Conservation (phyloP, 768 basidiomycete species). For the Hypsizygus marmoreus region DNA sequence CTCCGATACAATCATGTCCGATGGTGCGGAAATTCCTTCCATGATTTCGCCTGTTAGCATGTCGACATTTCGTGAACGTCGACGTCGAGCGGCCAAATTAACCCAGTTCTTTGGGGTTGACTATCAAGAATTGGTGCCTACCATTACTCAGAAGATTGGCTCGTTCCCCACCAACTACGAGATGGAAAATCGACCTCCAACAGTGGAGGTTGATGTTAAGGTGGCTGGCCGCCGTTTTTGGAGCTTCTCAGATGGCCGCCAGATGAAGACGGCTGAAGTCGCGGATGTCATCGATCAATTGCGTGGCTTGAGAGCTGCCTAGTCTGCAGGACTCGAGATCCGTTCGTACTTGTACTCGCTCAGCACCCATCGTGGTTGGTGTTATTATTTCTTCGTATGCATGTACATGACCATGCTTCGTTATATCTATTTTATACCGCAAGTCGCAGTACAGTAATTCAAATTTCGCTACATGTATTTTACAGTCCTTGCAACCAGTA, state of each 20-base stretch:
- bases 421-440: too few relatives aligned
- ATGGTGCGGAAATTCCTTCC: conserved; percentile 1
- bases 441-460: too few relatives aligned
- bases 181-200: background rate
- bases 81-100: conserved; percentile 55
- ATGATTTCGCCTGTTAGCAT: background rate
- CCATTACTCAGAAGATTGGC: conserved; percentile 14
- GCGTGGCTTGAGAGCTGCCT: conserved; percentile 39
- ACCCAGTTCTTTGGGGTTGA: conserved; percentile 60
- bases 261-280: conserved; percentile 37
- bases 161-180: background rate
- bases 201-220: conserved; percentile 39
- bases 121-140: conserved; percentile 43
- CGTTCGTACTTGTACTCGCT: too few relatives aligned
- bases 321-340: too few relatives aligned
- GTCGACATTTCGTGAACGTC: conserved; percentile 15
- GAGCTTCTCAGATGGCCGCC: conserved; percentile 34
- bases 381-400: too few relatives aligned
- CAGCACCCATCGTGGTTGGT: too few relatives aligned
- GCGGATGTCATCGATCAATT: conserved; percentile 45
- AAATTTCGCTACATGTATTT: too few relatives aligned
- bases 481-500: too few relatives aligned
- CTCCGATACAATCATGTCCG: background rate
- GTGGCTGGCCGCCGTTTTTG: conserved; percentile 43
- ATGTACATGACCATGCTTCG: too few relatives aligned